Conservation (phyloP, 1,284 basidiomycete species). For the Fomes fomentarius region DNA sequence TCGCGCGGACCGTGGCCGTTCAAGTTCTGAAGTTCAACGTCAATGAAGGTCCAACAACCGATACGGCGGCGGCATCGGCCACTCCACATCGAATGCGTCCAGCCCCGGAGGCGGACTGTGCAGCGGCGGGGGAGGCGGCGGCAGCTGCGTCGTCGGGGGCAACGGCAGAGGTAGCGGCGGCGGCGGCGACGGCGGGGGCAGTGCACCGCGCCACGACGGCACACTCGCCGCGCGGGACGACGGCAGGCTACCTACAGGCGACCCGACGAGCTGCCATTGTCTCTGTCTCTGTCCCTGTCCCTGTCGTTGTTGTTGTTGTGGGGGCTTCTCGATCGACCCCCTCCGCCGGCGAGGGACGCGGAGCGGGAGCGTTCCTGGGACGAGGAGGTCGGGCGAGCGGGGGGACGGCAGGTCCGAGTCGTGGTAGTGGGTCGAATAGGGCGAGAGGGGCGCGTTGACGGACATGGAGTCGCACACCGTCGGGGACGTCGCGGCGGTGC, state of each 20-base stretch:
- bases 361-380: background rate
- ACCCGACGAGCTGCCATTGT: conserved; percentile 4
- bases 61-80: conserved; percentile 17
- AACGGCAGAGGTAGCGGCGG: background rate
- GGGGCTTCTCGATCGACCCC: conserved; percentile 11
- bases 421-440: too few species aligned
- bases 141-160: too few species aligned
- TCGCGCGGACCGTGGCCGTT: too few species aligned
- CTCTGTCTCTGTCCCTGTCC: background rate
- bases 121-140: background rate
- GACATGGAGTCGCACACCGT: conserved; percentile 9
- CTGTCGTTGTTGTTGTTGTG: background rate
- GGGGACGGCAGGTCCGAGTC: too few species aligned
- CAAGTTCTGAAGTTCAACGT: too few species aligned
- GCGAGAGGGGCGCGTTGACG: conserved; percentile 11
- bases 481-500: too few species aligned
- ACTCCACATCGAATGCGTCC: background rate
- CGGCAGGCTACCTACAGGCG: conserved; percentile 12
- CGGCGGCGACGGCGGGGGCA: too few species aligned
- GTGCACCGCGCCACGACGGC: too few species aligned
- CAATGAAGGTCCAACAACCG: conserved; percentile 15
- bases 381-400: conserved; percentile 2
- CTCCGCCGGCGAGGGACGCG: background rate
- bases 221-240: conserved; percentile 11
- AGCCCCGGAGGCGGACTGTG: background rate